Conservation (phyloP, 768 basidiomycete genomes). For the Podaxis sp. region DNA sequence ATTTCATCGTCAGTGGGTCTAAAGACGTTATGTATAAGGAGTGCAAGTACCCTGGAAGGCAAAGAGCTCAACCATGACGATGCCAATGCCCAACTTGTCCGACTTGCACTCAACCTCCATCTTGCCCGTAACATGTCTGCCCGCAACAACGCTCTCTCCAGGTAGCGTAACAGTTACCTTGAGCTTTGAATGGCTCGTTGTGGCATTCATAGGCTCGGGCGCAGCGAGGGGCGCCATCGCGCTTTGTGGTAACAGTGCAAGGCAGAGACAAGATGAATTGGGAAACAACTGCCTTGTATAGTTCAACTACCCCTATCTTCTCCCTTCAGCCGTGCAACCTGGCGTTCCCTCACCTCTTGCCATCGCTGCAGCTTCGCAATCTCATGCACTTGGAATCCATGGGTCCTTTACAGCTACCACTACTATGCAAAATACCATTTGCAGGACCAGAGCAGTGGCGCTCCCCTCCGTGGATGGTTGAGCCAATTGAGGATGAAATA, state of each 20-base stretch:
- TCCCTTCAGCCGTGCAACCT: slow-evolving; percentile 19
- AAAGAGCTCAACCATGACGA: slow-evolving; percentile 77
- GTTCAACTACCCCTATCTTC: background rate
- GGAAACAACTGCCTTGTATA: background rate
- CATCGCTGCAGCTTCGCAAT: slow-evolving; percentile 90
- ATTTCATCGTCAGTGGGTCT: background rate
- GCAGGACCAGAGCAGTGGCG: background rate
- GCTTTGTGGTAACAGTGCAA: background rate
- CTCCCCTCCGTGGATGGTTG: slow-evolving; percentile 45
- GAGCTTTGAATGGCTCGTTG: slow-evolving; percentile 77
- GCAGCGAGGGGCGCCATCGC: slow-evolving; percentile 13
- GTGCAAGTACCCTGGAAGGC: slow-evolving; percentile 61
- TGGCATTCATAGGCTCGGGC: slow-evolving; percentile 76
- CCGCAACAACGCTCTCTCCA: slow-evolving; percentile 63
- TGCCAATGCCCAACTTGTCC: slow-evolving; percentile 69
- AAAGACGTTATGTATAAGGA: background rate
- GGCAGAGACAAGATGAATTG: background rate
- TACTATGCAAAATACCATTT: slow-evolving; percentile 26
- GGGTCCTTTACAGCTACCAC: slow-evolving; percentile 88
- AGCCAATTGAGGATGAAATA: slow-evolving; percentile 98
- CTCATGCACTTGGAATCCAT: slow-evolving; percentile 96
- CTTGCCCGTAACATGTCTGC: slow-evolving; percentile 65
- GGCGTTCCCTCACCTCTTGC: slow-evolving; percentile 95
- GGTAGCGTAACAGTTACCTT: slow-evolving; percentile 62
- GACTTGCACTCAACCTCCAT: slow-evolving; percentile 79